A percentile compares a stretch with the other conserved stretches of the same genome.
phyloP scores from a whole-genome alignment of 306 rosid species.

The Prunus kanzakura region DNA sequence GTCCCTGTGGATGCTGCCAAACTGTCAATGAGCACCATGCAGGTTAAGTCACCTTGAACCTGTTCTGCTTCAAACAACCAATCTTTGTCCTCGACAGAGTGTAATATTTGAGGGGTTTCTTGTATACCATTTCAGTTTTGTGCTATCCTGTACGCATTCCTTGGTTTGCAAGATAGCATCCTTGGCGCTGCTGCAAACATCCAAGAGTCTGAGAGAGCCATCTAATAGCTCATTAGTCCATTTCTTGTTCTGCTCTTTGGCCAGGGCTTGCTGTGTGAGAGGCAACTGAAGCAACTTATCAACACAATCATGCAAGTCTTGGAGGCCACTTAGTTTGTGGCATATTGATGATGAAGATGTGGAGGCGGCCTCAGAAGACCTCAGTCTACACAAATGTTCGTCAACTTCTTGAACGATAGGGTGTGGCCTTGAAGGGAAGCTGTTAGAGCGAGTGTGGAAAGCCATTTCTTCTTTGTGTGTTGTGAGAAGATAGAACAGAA shows the following conservation, averaged over 20 bases:
- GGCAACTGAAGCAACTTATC: constrained; percentile 32
- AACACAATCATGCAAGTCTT: constrained; percentile 35
- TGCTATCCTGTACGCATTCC: neutral
- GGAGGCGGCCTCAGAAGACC: constrained; percentile 21
- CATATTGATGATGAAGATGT: constrained; percentile 22
- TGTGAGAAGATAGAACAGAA: neutral
- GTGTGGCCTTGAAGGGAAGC: constrained; percentile 41
- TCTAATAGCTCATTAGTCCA: too few species aligned
- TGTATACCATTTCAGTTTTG: too few species aligned
- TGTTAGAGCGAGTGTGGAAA: constrained; percentile 35
- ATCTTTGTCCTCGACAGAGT: too few species aligned
- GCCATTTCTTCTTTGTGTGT: constrained; percentile 17
- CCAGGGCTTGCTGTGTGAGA: constrained; percentile 24
- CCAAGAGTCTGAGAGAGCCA: too few species aligned
- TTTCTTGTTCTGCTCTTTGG: too few species aligned
- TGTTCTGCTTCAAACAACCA: too few species aligned
- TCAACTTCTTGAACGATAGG: constrained; percentile 27
- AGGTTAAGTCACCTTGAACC: too few species aligned
- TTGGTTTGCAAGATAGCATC: too few species aligned
- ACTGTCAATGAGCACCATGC: too few species aligned
- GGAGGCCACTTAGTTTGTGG: constrained; percentile 31
- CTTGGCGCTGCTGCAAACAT: too few species aligned
- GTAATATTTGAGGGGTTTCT: too few species aligned
- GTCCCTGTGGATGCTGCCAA: too few species aligned
- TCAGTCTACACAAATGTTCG: constrained; percentile 26